These are phyloP conservation scores for Magnolia changhungtana DNA, from an alignment of 164 flowering plant species.

Conservation along the genomic window DNA sequence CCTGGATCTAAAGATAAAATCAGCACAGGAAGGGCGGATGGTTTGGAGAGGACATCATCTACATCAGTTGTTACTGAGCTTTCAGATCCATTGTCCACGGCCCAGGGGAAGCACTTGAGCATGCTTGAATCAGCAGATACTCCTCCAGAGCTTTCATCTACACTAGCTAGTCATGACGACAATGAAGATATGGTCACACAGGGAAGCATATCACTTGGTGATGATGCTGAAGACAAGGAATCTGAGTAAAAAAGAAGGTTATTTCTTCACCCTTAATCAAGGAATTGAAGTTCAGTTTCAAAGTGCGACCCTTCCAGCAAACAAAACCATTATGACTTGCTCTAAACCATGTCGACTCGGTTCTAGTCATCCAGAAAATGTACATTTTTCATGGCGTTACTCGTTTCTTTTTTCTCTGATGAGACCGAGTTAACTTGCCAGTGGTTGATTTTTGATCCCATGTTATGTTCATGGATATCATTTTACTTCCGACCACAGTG, in stretches of 20 bases:
- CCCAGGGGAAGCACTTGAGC: conserved; percentile 36
- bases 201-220: conserved; percentile 45
- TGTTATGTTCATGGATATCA: not conserved
- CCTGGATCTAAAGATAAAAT: conserved; percentile 38
- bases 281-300: not conserved
- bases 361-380: not conserved
- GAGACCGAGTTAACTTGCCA: not conserved
- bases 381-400: not conserved
- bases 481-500: not conserved
- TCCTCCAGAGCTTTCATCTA: conserved; percentile 66
- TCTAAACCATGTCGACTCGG: not conserved
- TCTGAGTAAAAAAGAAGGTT: conserved; percentile 73
- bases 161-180: conserved; percentile 53
- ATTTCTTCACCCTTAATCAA: not conserved
- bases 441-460: not conserved
- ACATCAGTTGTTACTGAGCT: conserved; percentile 56
- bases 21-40: conserved; percentile 43
- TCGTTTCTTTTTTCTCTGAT: not conserved
- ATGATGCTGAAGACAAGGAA: conserved; percentile 60
- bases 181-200: conserved; percentile 57
- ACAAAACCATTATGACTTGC: not conserved
- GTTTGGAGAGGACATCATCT: conserved; percentile 58
- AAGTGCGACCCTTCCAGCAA: not conserved
- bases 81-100: conserved; percentile 47
- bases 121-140: conserved; percentile 47